Percentiles rank a stretch among this genome's conserved stretches.
These are phyloP conservation scores for Paecilomyces sp. DNA, from an alignment of 2,329 filamentous ascomycete genomes.

Conservation along the genomic window DNA sequence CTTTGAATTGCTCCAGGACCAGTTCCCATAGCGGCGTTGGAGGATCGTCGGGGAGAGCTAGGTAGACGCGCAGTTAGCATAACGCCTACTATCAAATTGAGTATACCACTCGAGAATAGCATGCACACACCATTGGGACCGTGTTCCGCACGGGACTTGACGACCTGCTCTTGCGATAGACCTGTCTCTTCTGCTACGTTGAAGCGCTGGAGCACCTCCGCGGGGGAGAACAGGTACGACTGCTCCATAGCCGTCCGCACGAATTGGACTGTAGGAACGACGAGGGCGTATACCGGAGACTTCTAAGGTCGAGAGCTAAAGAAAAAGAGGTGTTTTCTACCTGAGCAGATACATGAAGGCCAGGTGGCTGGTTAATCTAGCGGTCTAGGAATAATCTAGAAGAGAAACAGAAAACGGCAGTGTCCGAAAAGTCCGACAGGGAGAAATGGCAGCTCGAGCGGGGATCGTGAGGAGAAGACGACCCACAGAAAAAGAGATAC, in stretches of 20 bases:
- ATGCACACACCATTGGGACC: conserved; percentile 47
- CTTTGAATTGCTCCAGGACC: conserved; percentile 97
- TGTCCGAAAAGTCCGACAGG: neutral
- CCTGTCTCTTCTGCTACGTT: conserved; percentile 44
- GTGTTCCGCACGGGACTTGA: conserved; percentile 39
- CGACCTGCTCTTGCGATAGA: conserved; percentile 43
- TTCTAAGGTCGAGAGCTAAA: conserved; percentile 8
- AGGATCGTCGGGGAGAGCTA: conserved; percentile 77
- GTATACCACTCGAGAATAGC: neutral
- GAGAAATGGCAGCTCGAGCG: neutral
- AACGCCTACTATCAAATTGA: neutral
- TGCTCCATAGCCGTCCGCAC: conserved; percentile 41
- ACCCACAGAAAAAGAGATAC: neutral
- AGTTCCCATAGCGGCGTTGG: conserved; percentile 95
- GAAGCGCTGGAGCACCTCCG: conserved; percentile 47
- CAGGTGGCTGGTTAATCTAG: conserved; percentile 14
- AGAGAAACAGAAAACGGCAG: conserved; percentile 8
- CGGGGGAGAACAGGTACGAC: conserved; percentile 43
- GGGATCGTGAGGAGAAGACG: neutral
- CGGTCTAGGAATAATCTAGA: conserved; percentile 15
- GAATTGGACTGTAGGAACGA: conserved; percentile 4
- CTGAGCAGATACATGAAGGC: conserved; percentile 16
- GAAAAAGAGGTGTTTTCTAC: conserved; percentile 3
- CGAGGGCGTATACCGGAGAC: conserved; percentile 11
- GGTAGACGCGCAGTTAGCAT: neutral